A percentile compares a stretch with the other conserved stretches of the same genome.
phyloP scores from a whole-genome alignment of 2,329 filamentous ascomycete genomes.

The Fusarium chaquense region DNA sequence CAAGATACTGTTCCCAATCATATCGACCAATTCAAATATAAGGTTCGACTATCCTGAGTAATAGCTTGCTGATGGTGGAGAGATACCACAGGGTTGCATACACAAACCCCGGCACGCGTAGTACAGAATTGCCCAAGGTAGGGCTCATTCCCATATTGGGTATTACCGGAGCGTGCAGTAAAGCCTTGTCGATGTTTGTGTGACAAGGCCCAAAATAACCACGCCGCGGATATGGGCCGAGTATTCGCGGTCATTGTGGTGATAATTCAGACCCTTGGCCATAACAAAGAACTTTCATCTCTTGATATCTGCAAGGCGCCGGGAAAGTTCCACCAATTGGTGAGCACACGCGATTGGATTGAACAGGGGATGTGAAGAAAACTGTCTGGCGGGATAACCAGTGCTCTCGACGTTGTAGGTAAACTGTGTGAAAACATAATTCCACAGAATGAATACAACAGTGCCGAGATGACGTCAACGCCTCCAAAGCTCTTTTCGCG shows the following conservation, averaged over 20 bases:
- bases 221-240: conserved; percentile 27
- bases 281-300: conserved; percentile 13
- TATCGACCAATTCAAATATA: conserved; percentile 18
- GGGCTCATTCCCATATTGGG: conserved; percentile 34
- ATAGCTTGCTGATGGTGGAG: conserved; percentile 25
- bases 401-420: neutral
- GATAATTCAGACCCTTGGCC: conserved; percentile 28
- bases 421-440: neutral
- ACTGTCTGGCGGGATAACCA: neutral
- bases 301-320: conserved; percentile 2
- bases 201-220: conserved; percentile 19
- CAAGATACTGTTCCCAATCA: conserved; percentile 16
- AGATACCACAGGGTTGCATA: conserved; percentile 30
- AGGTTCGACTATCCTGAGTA: conserved; percentile 32
- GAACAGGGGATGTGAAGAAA: neutral
- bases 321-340: conserved; percentile 37
- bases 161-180: conserved; percentile 13
- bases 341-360: neutral
- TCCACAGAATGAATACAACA: neutral
- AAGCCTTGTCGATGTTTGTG: conserved; percentile 10
- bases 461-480: conserved; percentile 43
- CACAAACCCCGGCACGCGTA: conserved; percentile 22
- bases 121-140: conserved; percentile 23
- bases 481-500: conserved; percentile 35
- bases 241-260: conserved; percentile 23